These are phyloP conservation scores for Candida krabiensis DNA, from an alignment of 805 yeast genomes.

Conservation along the genomic window DNA sequence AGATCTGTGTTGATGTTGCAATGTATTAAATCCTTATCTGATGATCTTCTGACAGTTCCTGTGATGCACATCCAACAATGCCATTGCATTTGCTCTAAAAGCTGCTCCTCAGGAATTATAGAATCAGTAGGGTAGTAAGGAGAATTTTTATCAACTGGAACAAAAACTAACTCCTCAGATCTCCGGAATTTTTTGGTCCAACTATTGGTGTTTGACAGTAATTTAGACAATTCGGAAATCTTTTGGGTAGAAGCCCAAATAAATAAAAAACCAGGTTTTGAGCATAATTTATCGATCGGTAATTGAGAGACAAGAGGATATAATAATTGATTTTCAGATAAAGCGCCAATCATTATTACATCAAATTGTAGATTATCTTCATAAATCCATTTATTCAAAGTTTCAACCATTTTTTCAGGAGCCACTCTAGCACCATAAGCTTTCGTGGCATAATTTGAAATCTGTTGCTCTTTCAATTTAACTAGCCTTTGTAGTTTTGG, in stretches of 20 bases:
- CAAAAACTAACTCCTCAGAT: conserved; percentile 84
- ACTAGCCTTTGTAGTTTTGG: conserved; percentile 76
- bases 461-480: conserved; percentile 61
- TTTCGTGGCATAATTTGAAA: conserved; percentile 48
- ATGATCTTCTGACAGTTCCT: conserved; percentile 86
- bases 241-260: conserved; percentile 84
- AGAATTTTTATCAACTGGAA: conserved; percentile 66
- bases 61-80: conserved; percentile 98
- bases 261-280: conserved; percentile 84
- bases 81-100: conserved; percentile 81
- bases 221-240: conserved; percentile 58
- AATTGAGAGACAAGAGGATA: conserved; percentile 60
- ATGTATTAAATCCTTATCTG: conserved; percentile 81
- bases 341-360: conserved; percentile 88
- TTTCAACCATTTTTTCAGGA: conserved; percentile 53
- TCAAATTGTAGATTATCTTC: conserved; percentile 68
- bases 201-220: conserved; percentile 37
- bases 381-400: conserved; percentile 61
- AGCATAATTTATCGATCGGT: conserved; percentile 71
- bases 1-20: conserved; percentile 92
- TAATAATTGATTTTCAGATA: conserved; percentile 71
- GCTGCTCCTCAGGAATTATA: conserved; percentile 40
- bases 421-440: conserved; percentile 67
- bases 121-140: conserved; percentile 63
- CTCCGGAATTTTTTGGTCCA: conserved; percentile 73